Evolutionary conservation across 441 rosid genomes (phyloP).

Genomic region (Populus hybrid): DNA sequence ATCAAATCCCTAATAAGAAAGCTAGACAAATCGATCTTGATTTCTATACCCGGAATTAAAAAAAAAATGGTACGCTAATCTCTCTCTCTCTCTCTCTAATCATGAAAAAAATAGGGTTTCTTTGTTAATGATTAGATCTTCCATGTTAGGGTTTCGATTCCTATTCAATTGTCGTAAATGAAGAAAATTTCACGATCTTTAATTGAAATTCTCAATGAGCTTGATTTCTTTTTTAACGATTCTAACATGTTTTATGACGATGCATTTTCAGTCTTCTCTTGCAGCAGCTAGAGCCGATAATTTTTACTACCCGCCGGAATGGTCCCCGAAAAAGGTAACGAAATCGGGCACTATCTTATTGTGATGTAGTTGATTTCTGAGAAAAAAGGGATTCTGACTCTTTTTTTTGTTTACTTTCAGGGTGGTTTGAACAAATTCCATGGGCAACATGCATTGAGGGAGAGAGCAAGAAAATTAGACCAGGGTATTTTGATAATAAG

Average conservation of each 20-base stretch:
- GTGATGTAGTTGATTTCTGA: not conserved
- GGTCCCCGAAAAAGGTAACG: constrained; percentile 76
- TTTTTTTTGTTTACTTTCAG: constrained; percentile 25
- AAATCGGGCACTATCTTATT: not conserved
- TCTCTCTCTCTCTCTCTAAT: not conserved
- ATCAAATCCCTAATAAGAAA: not conserved
- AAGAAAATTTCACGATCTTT: not conserved
- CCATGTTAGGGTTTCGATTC: constrained; percentile 5
- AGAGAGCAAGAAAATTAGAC: constrained; percentile 83
- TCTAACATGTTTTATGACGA: constrained; percentile 10
- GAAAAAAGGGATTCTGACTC: constrained; percentile 8
- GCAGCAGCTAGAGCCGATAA: constrained; percentile 98
- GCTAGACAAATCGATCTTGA: not conserved
- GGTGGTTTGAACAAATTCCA: constrained; percentile 95
- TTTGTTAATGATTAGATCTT: not conserved
- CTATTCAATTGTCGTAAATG: not conserved
- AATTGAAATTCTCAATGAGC: not conserved
- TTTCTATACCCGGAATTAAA: not conserved
- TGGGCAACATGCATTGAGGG: constrained; percentile 93
- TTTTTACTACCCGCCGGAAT: constrained; percentile 94
- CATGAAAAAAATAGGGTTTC: not conserved
- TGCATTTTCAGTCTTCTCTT: constrained; percentile 74
- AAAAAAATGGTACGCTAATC: constrained; percentile 23
- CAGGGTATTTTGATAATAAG: constrained; percentile 93
- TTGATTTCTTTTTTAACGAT: not conserved